Conservation (phyloP, 2,329 filamentous ascomycete genomes). For the Penicillium thymicola region DNA sequence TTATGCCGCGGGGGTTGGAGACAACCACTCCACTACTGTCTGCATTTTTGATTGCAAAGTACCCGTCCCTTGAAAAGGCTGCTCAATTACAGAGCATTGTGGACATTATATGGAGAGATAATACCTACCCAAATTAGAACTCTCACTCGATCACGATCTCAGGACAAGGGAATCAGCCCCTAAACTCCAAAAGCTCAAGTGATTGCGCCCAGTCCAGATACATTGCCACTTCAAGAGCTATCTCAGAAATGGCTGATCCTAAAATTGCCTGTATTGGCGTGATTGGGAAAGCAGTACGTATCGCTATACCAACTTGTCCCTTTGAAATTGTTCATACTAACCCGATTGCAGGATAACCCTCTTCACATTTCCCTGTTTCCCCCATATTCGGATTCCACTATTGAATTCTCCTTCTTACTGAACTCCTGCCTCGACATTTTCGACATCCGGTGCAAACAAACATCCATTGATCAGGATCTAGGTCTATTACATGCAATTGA, state of each 20-base stretch:
- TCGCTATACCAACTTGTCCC: background rate
- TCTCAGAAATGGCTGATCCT: constrained; percentile 51
- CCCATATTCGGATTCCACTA: constrained; percentile 59
- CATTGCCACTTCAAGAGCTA: background rate
- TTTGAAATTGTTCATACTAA: constrained; percentile 6
- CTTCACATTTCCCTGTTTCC: constrained; percentile 91
- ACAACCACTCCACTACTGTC: constrained; percentile 1
- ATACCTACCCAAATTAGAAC: background rate
- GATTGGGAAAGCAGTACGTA: constrained; percentile 81
- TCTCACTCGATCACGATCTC: background rate
- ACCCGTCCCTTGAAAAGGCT: background rate
- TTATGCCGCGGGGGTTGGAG: background rate
- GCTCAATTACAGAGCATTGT: background rate
- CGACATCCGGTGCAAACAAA: constrained; percentile 73
- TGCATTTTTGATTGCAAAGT: background rate
- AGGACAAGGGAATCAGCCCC: background rate
- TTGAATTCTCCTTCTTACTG: constrained; percentile 89
- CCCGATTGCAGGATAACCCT: constrained; percentile 73
- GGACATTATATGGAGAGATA: background rate
- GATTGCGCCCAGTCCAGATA: background rate
- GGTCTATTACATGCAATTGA: constrained; percentile 91
- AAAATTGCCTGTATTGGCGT: constrained; percentile 91
- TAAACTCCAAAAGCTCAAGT: background rate
- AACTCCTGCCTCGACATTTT: constrained; percentile 93
- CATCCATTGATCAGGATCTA: constrained; percentile 75